Evolutionary conservation across 768 basidiomycete genomes (phyloP).

Genomic region (Rhodotorula toruloides): DNA sequence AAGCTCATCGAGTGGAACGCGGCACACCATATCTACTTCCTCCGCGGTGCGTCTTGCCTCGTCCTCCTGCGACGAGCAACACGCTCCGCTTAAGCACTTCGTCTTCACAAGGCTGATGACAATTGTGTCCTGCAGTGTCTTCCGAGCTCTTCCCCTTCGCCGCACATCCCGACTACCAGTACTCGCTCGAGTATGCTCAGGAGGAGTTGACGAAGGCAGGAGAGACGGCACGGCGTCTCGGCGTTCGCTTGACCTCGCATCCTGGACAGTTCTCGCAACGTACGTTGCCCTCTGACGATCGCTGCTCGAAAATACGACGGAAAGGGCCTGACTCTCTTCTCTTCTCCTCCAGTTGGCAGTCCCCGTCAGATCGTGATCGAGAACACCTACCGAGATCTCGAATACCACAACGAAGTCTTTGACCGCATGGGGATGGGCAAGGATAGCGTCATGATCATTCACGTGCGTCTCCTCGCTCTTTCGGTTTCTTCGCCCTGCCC

Average conservation of each 20-base stretch:
- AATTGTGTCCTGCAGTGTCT: constrained; percentile 51
- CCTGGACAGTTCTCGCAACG: constrained; percentile 76
- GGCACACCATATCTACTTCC: constrained; percentile 46
- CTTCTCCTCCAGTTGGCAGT: constrained; percentile 54
- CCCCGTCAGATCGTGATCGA: constrained; percentile 69
- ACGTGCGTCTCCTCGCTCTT: constrained; percentile 50
- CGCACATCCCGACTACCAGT: constrained; percentile 72
- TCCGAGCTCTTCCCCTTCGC: constrained; percentile 93
- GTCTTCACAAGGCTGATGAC: no score
- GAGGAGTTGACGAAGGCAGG: constrained; percentile 58
- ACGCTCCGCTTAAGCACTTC: neutral
- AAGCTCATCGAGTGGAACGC: constrained; percentile 66
- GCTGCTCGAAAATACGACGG: no score
- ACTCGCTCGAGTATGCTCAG: constrained; percentile 70
- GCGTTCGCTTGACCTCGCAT: constrained; percentile 76
- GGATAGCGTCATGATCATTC: constrained; percentile 85
- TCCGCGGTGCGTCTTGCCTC: neutral
- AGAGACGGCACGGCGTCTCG: constrained; percentile 61
- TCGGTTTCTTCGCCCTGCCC: neutral
- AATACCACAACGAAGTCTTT: constrained; percentile 83
- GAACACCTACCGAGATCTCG: constrained; percentile 70
- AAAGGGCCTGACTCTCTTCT: neutral
- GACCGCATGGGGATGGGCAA: constrained; percentile 71
- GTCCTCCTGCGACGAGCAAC: neutral
- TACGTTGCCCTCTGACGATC: constrained; percentile 12